Evolutionary conservation across 1,284 basidiomycete genomes (phyloP), one percentile per base, ranked within the genome.

Genomic region (Melampsora occidentalis): DNA sequence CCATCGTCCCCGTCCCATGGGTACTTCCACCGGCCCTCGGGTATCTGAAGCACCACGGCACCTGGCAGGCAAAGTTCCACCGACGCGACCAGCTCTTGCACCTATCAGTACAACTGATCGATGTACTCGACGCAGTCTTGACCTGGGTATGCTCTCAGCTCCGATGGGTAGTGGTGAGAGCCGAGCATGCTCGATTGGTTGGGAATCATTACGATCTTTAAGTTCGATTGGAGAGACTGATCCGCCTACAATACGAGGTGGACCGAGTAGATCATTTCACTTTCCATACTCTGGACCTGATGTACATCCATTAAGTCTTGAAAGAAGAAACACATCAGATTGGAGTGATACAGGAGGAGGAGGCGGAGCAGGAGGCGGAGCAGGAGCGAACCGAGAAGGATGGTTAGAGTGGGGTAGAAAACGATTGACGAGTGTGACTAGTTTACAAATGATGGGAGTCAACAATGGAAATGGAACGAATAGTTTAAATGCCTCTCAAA

Each of bases 361-460:
- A 10, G 48, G 62, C 5, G n/a, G 16, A 6, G 28, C 9, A n/a
- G 51, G 51, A 53, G 5, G 4, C 4, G n/a, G 28, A 57, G 6
- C 53, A 22, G 62, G 31, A 63, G 49, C 65, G 42, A 28, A 48
- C 4, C 46, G 42, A 39, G 75, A 77, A 46, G 67, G 68, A 25
- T 77, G 75, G 75, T 48, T 77, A 5, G 75, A 77, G 49, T 77
- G 75, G 75, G 75, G 75, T 16, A 53, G 75, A 51, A 77, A 77
- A 53, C 39, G 75, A 22, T 53, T 77, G 48, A 77, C 75, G 25
- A 77, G 75, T 64, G 75, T 77, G 48, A 77, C 75, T 16, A 77
- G 75, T 65, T 49, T 77, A 31, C 69, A 77, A 49, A 31, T 77
- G 18, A 59, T 68, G 20, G 31, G 31, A 51, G n/a, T 33, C 31